These are phyloP conservation scores for Funneliformis geosporum DNA, from an alignment of 192 early-diverging fungal species.

Conservation along the genomic window DNA sequence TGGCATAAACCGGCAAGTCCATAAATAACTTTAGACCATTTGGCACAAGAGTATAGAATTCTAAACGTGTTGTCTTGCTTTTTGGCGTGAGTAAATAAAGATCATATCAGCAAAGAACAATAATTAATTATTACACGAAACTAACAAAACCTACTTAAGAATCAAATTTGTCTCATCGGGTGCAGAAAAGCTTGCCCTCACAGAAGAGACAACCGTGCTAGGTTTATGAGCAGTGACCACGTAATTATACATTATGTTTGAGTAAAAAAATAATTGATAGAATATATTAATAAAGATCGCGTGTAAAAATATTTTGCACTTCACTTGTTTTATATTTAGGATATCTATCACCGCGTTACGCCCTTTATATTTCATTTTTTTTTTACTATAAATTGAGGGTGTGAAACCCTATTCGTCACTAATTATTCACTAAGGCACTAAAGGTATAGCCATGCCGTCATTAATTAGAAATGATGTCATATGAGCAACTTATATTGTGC, in stretches of 20 bases:
- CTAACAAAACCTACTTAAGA: conserved; percentile 57
- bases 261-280: too few species aligned
- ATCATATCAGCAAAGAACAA: not conserved
- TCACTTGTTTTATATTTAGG: too few species aligned
- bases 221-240: conserved; percentile 81
- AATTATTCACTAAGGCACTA: too few species aligned
- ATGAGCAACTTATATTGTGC: too few species aligned
- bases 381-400: too few species aligned
- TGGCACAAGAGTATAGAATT: conserved; percentile 52
- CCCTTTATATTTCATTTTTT: too few species aligned
- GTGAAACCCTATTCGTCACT: too few species aligned
- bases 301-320: too few species aligned
- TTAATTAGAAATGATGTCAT: too few species aligned
- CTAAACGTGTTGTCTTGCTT: conserved; percentile 63
- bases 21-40: conserved; percentile 52
- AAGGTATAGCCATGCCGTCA: too few species aligned
- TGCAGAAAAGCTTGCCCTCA: conserved; percentile 66
- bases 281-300: too few species aligned
- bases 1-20: conserved; percentile 70
- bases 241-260: conserved; percentile 64
- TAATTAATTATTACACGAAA: conserved; percentile 1
- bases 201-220: conserved; percentile 65
- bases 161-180: conserved; percentile 70
- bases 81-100: not conserved
- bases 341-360: too few species aligned